Evolutionary conservation across 2,329 filamentous ascomycete species (phyloP), one percentile per base, ranked within the genome.

Genomic region (Pseudogymnoascus sp.): DNA sequence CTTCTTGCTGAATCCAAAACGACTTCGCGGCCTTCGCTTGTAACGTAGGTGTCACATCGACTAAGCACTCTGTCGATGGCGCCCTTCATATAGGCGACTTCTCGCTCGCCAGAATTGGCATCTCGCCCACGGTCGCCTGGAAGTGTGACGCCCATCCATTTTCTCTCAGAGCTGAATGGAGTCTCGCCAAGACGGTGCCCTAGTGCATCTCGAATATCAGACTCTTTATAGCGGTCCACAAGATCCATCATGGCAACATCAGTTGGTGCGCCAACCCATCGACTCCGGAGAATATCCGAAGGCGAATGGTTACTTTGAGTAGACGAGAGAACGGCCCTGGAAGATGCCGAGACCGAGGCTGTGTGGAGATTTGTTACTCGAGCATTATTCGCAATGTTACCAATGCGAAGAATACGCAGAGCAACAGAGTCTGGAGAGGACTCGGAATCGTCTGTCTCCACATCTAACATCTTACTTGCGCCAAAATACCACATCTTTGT

Each of bases 401-500:
- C 93, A 67, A 96, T 92, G 12, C 93, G 87, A 60, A 99, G 75
- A 59, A 99, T 90, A 6, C 88, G 88, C 47, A 89, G 80, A 3
- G 89, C 88, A 0, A 91, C 89, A 12, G 88, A 80, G 61, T 90
- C 89, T 3, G 89, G 85, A 60, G 84, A 80, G 36, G 73, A 72
- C 62, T 86, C 83, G 1, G 76, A 73, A 22, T 82, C 78, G 60
- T 84, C 80, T 1, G 78, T 78, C 63, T 83, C 77, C 36, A 73
- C 65, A 61, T 82, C 75, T 18, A 73, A 60, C 7, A 80, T 75
- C 2, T 75, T 74, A 15, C 77, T 74, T 15, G 83, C 82, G 65
- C 91, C 90, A 73, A 96, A 96, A 72, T 93, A 90, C 94, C 94
- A 99, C 79, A 99, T 86, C 71, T 94, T 96, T 14, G 91, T 92